Evolutionary conservation across 2,329 filamentous ascomycete species (phyloP).

Genomic region (Aspergillus sp.): DNA sequence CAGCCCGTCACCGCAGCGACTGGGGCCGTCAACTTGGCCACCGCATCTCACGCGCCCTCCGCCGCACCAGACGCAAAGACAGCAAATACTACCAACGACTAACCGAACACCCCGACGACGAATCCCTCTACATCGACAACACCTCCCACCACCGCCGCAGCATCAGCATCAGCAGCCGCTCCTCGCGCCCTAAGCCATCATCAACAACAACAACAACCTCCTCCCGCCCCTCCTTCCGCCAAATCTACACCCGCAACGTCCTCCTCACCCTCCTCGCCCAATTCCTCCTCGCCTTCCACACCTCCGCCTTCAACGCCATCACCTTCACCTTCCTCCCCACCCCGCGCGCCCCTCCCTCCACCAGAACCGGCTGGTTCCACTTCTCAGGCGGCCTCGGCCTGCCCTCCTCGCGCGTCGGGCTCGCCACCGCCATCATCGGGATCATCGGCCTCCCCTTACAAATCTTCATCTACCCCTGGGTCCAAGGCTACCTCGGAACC

Average conservation of each 20-base stretch:
- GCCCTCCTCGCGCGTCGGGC: conserved; percentile 68
- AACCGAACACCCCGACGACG: conserved; percentile 28
- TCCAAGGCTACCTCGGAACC: conserved; percentile 68
- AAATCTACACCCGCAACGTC: conserved; percentile 58
- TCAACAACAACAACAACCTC: conserved; percentile 19
- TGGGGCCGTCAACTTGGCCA: conserved; percentile 44
- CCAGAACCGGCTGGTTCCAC: conserved; percentile 44
- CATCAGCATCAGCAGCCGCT: conserved; percentile 6
- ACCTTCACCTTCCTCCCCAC: conserved; percentile 77
- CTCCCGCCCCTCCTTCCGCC: conserved; percentile 45
- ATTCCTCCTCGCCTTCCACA: conserved; percentile 70
- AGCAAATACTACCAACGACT: conserved; percentile 38
- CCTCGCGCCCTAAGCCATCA: conserved; percentile 36
- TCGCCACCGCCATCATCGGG: conserved; percentile 76
- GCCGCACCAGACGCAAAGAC: conserved; percentile 17
- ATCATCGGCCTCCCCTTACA: conserved; percentile 73
- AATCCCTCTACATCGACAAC: conserved; percentile 36
- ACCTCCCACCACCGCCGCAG: conserved; percentile 22
- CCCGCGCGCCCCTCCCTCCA: conserved; percentile 50
- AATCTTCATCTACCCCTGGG: conserved; percentile 67
- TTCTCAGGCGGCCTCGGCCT: conserved; percentile 77
- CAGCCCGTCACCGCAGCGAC: conserved; percentile 42
- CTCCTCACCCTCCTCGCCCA: conserved; percentile 62
- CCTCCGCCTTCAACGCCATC: conserved; percentile 74
- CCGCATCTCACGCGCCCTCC: conserved; percentile 32